Evolutionary conservation across 202 grass and related monocot genomes (phyloP), one percentile per base, ranked within the genome.

Genomic region (Elaeis oleifera): DNA sequence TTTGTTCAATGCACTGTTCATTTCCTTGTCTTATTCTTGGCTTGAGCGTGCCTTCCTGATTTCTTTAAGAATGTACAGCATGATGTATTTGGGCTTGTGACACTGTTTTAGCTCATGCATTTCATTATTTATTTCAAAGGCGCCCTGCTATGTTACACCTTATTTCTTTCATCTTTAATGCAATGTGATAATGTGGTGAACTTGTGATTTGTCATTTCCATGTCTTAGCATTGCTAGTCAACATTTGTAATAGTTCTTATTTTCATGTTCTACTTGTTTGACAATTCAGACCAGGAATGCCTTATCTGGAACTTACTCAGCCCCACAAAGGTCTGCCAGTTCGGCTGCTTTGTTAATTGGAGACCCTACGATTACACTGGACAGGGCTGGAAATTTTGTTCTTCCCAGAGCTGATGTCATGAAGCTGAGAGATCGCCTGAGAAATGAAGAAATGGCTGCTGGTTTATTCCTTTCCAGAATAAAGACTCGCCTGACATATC

Each of bases 351-450:
- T 99, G 74, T 82, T 99, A 71, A 87, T 99, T 72, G 88, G 94
- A 81, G 94, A 99, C 81, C 94, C 94, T 77, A 74, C 85, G 50
- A 74, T 89, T 75, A 84, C 84, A 54, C 65, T 87, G 50, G 94
- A 99, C 61, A 92, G 94, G 75, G 94, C 94, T 70, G 94, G 94
- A 62, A 99, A 99, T 56, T 99, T 99, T 81, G 88, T 99, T 39
- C 88, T 99, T 72, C 94, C 94, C 53, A 89, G 94, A 69, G 94
- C 94, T 76, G 94, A 99, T 84, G 94, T 99, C 69, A 81, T 94
- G 85, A 99, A 94, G 54, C 65, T 99, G 74, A 91, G 94, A 79
- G 88, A 99, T 74, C 88, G 88, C 49, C 74, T 99, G 31, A 89
- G 80, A 67, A 99, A 99, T 55, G 94, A 99, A 86, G 88, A 89